These are phyloP conservation scores for Psilocybe cyanescens DNA, from an alignment of 768 basidiomycete species.

Conservation along the genomic window DNA sequence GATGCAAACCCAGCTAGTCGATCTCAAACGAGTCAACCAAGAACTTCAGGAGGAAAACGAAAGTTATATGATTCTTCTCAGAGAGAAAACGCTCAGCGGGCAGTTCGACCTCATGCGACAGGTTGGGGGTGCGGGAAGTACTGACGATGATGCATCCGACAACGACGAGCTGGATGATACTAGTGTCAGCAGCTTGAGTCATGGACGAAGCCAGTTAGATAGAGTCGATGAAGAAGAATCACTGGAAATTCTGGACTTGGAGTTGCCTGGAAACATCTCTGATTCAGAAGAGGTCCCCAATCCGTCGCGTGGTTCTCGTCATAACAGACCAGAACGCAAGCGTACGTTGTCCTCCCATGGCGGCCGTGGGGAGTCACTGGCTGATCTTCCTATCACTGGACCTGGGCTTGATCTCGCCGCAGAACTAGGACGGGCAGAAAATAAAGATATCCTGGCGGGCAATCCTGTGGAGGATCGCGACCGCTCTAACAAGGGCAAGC, in stretches of 20 bases:
- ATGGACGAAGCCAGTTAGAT: constrained; percentile 60
- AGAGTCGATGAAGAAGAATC: constrained; percentile 60
- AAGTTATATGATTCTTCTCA: constrained; percentile 91
- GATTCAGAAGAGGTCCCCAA: constrained; percentile 33
- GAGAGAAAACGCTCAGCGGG: constrained; percentile 90
- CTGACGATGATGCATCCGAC: constrained; percentile 43
- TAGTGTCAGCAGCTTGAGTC: constrained; percentile 61
- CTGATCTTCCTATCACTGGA: constrained; percentile 85
- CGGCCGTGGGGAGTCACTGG: constrained; percentile 78
- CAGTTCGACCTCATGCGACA: constrained; percentile 80
- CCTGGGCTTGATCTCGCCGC: constrained; percentile 90
- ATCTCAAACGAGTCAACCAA: constrained; percentile 87
- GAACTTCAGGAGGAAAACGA: constrained; percentile 95
- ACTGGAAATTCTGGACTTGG: constrained; percentile 45
- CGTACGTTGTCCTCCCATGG: constrained; percentile 58
- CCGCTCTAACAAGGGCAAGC: constrained; percentile 50
- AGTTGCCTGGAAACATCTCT: constrained; percentile 36
- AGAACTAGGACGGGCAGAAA: constrained; percentile 90
- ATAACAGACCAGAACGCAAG: constrained; percentile 51
- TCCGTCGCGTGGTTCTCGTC: constrained; percentile 44
- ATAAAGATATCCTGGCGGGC: constrained; percentile 76
- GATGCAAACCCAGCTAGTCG: constrained; percentile 81
- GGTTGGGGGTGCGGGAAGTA: constrained; percentile 51
- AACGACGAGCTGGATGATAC: constrained; percentile 46
- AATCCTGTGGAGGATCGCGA: constrained; percentile 55